Percentiles rank a stretch among this genome's conserved stretches.
Evolutionary conservation across 2,329 filamentous ascomycete genomes (phyloP).

Genomic region (Pseudocercospora fuligena): DNA sequence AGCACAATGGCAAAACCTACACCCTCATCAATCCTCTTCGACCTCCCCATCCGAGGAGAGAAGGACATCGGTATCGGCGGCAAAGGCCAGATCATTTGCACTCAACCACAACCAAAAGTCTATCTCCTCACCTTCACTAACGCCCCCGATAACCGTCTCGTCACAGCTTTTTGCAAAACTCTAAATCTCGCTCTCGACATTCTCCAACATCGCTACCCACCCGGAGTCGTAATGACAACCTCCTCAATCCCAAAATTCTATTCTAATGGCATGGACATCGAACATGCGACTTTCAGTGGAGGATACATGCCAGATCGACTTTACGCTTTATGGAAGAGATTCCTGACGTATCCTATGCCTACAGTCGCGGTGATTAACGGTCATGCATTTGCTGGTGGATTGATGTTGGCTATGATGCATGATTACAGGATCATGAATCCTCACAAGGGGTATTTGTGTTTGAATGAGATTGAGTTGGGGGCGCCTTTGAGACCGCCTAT

Average conservation of each 20-base stretch:
- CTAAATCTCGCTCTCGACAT: constrained; percentile 75
- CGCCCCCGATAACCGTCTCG: constrained; percentile 77
- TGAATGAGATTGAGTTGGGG: constrained; percentile 83
- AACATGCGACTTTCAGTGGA: constrained; percentile 64
- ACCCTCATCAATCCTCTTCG: constrained; percentile 31
- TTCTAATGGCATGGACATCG: constrained; percentile 79
- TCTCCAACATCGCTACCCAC: constrained; percentile 68
- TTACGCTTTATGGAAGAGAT: constrained; percentile 67
- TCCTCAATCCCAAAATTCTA: constrained; percentile 79
- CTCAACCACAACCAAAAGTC: constrained; percentile 62
- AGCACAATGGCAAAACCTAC: background rate
- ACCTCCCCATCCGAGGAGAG: constrained; percentile 35
- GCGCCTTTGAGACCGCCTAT: constrained; percentile 76
- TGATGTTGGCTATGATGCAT: constrained; percentile 81
- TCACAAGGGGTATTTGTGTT: constrained; percentile 71
- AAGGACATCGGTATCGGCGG: constrained; percentile 43
- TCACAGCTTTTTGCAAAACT: constrained; percentile 68
- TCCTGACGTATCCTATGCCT: constrained; percentile 78
- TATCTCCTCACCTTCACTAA: constrained; percentile 76
- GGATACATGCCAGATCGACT: constrained; percentile 65
- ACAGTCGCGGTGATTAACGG: constrained; percentile 80
- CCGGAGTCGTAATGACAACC: constrained; percentile 79
- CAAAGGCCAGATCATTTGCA: constrained; percentile 62
- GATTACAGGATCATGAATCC: constrained; percentile 81
- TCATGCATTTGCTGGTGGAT: constrained; percentile 79